Evolutionary conservation across 768 basidiomycete genomes (phyloP), one percentile per base, ranked within the genome.

Genomic region (Coprinopsis sp.): DNA sequence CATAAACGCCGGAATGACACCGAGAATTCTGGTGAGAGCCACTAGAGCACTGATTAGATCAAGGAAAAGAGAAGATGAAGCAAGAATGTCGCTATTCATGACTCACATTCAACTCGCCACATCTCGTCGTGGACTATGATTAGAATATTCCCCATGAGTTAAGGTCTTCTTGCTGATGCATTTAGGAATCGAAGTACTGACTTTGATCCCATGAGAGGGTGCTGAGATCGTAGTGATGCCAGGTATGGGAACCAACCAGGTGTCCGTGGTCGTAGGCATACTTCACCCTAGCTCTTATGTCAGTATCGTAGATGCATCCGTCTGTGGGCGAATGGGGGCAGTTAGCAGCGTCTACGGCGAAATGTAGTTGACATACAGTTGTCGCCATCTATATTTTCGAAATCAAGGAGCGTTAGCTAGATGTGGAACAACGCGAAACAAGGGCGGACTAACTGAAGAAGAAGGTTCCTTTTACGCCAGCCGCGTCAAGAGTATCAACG

Each of bases 161-260:
- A n/a, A n/a, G n/a, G n/a, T n/a, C n/a, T n/a, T n/a, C n/a, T n/a
- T n/a, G n/a, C n/a, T n/a, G n/a, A n/a, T n/a, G n/a, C n/a, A n/a
- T n/a, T n/a, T n/a, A n/a, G n/a, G n/a, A n/a, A n/a, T n/a, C n/a
- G n/a, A n/a, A n/a, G n/a, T n/a, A n/a, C 63, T 31, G 36, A 69
- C 69, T 56, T 51, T 71, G 55, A 25, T 63, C 62, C 56, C 55
- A 56, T 1, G 53, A 56, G 16, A 71, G 61, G 2, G 53, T 58
- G 1, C 56, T 52, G 3, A 74, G 57, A 33, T 69, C 54, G 12
- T 58, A 55, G 49, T 75, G 72, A 6, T 54, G 55, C 73, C 73
- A 76, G 3, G 73, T 74, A 47, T 76, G 73, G 24, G 72, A 73
- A 4, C 61, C 72, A 41, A 76, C 46, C 52, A 70, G 69, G 50